A percentile compares a stretch with the other conserved stretches of the same genome.
phyloP scores from a whole-genome alignment of 1,139 yeast species.

The Schizosaccharomyces versatilis region DNA sequence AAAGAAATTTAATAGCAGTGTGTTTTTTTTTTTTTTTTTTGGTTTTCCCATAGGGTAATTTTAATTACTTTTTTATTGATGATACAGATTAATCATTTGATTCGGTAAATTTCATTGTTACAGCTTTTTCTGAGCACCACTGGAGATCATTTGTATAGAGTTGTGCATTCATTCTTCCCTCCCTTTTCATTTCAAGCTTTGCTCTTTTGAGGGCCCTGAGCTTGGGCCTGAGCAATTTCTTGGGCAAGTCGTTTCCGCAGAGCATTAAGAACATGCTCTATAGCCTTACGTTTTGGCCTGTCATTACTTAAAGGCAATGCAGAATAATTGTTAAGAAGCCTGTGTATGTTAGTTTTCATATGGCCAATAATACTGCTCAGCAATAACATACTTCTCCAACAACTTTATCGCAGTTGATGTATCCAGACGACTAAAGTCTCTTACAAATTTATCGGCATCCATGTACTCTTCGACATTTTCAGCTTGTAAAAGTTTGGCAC shows the following conservation, averaged over 20 bases:
- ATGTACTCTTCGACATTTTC: slow-evolving; percentile 32
- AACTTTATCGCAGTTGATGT: not conserved
- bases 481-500: slow-evolving; percentile 31
- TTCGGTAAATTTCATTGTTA: too few species aligned
- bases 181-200: too few species aligned
- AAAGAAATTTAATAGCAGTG: too few species aligned
- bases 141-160: too few species aligned
- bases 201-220: too few species aligned
- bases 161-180: too few species aligned
- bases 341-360: not conserved
- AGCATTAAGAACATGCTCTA: not conserved
- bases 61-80: too few species aligned
- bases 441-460: slow-evolving; percentile 20
- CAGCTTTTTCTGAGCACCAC: too few species aligned
- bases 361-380: not conserved
- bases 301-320: not conserved
- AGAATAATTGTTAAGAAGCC: not conserved
- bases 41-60: too few species aligned
- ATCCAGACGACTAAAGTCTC: not conserved
- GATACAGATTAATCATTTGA: too few species aligned
- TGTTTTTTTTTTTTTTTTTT: too few species aligned
- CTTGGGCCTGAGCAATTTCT: too few species aligned
- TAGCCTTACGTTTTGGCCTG: not conserved
- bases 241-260: not conserved
- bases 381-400: not conserved